Evolutionary conservation across 352 stramenopile species (phyloP).

Genomic region (Phytophthora hibernalis): DNA sequence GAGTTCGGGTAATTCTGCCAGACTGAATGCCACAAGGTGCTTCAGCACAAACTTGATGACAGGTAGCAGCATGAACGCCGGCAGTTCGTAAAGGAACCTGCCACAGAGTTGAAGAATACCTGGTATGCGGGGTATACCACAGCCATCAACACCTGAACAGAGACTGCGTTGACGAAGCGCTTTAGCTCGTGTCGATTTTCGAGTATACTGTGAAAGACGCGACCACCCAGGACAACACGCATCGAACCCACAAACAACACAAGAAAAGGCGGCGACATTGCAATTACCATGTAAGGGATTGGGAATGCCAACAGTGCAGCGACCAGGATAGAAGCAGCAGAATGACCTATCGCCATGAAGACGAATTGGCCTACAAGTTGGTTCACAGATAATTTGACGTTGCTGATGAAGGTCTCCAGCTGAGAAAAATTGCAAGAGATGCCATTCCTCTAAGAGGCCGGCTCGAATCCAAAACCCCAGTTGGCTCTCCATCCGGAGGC

Average conservation of each 20-base stretch:
- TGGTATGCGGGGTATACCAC: slow-evolving; percentile 38
- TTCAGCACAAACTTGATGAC: slow-evolving; percentile 36
- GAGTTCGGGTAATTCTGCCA: slow-evolving; percentile 21
- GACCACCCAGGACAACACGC: slow-evolving; percentile 5
- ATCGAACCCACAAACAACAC: slow-evolving; percentile 5
- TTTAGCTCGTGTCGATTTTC: slow-evolving; percentile 9
- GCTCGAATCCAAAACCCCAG: slow-evolving; percentile 34
- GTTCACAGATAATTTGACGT: slow-evolving; percentile 1
- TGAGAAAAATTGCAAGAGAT: slow-evolving; percentile 7
- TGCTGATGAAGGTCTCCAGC: slow-evolving; percentile 10
- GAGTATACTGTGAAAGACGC: slow-evolving; percentile 11
- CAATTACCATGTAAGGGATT: slow-evolving; percentile 32
- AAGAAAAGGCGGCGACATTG: slow-evolving; percentile 13
- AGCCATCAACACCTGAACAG: slow-evolving; percentile 19
- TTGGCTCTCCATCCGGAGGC: slow-evolving; percentile 26
- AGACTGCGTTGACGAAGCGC: slow-evolving; percentile 5
- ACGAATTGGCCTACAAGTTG: slow-evolving; percentile 12
- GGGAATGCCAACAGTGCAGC: slow-evolving; percentile 25
- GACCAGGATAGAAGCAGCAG: slow-evolving; percentile 1
- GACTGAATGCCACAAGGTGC: slow-evolving; percentile 22
- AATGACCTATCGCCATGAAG: slow-evolving; percentile 9
- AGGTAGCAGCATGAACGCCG: slow-evolving; percentile 30
- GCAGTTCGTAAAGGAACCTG: slow-evolving; percentile 27
- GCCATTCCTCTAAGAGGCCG: slow-evolving; percentile 1
- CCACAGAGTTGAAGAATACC: slow-evolving; percentile 18